Base-by-base conservation (phyloP, 2,329 filamentous ascomycete genomes). In the Beauveria brongniartii region DNA sequence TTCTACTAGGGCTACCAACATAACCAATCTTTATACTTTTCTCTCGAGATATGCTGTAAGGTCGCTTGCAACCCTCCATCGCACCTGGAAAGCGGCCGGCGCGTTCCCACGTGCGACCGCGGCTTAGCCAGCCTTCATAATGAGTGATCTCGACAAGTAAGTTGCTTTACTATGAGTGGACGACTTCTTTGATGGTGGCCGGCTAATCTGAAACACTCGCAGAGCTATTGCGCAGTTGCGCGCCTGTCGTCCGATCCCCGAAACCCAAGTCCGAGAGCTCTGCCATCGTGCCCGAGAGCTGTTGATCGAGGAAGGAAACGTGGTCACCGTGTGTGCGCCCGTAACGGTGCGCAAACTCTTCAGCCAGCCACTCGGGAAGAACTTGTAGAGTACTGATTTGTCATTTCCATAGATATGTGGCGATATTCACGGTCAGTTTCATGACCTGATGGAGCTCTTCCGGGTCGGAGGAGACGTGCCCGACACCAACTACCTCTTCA, bases 281-380 rank as follows among this genome's bases (percentile, higher is more conserved):
- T 97, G 94, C 77, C 93, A 97, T 81, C 97, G 97, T 73, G 94
- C 94, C 57, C 86, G 94, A 65, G 94, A 99, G 78, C 83, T 99
- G 59, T 79, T 99, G 66, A 96, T 99, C 64, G 94, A 97, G 75
- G 94, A 99, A 78, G 93, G 91, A 66, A 97, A 99, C 73, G 93
- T 97, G 55, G 93, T 97, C 65, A 92, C 90, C 20, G 93, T 99
- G 64, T 89, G 93, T 72, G 93, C 93, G 64, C 93, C 93, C 24
- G 93, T 97, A 63, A 97, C 93, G 73, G 89, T 92, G 84, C 61
- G 82, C 41, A 41, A n/a, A 7, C 14, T 6, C 14, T 16, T 18
- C 9, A 52, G 37, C 7, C 26, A 41, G 22, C 20, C 14, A 34
- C 12, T 10, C 3, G 47, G 1, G 28, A 46, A n/a, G 9, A 20